Evolutionary conservation across 1,284 basidiomycete genomes (phyloP), one percentile per base, ranked within the genome.

Genomic region (Ceratobasidium sp.): DNA sequence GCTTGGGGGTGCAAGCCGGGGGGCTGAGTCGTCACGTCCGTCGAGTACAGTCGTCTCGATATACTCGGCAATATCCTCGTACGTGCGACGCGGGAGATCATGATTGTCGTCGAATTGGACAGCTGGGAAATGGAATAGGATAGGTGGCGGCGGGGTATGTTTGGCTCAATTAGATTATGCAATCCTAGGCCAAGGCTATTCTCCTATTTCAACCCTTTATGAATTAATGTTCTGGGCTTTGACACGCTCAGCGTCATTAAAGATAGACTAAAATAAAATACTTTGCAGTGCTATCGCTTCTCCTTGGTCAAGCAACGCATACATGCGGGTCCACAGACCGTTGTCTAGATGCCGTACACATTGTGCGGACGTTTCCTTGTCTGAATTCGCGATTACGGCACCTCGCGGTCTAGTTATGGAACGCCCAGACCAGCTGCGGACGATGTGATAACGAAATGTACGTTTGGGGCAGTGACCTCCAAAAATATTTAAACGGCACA

Each of bases 1-100:
- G 92, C 85, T 83, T 95, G 93, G 46, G 87, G 82, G 50, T 36
- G 46, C 16, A 26, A 12, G 5, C 6, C 46, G 3, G 46, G 21
- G n/a, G 62, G 26, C 48, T 53, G 45, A 10, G 46, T 65, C 9
- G 62, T 21, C 3, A 65, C 34, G 26, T 65, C 46, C 2, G 62
- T 65, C 28, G 62, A 65, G 48, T 36, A 53, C 28, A 65, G 48
- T 16, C 62, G 26, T 28, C 53, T 57, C 6, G 53, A 32, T n/a
- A 9, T 30, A 10, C 1, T 28, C 5, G 46, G 43, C 23, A 65
- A 26, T 18, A 65, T 14, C 28, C 62, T 45, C 4, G 62, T 65
- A 32, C 62, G 62, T 34, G 34, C 62, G n/a, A 65, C 30, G 32
- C 62, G 62, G 48, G 62, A 46, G 30, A 65, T 46, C 62, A 65